Conservation (phyloP, 306 rosid species). For the Sesbania bispinosa region DNA sequence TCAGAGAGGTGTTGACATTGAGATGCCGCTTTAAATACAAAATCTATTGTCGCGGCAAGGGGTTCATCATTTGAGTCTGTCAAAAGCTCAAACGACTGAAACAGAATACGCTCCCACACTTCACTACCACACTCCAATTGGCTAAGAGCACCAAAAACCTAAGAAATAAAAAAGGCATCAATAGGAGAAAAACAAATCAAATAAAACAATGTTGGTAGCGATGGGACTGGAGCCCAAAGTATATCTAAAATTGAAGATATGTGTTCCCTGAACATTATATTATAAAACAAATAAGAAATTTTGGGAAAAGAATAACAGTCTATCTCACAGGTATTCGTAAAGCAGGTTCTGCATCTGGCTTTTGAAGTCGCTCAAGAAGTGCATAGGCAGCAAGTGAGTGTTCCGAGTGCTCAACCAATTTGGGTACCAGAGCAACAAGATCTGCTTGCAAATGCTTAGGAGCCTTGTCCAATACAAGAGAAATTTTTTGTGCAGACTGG, state of each 20-base stretch:
- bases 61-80: conserved; percentile 84
- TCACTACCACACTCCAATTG: conserved; percentile 93
- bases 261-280: neutral
- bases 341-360: conserved; percentile 89
- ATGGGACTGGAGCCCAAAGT: neutral
- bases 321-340: conserved; percentile 81
- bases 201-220: neutral
- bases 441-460: conserved; percentile 95
- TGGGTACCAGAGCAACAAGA: conserved; percentile 84
- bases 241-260: neutral
- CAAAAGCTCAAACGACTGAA: conserved; percentile 81
- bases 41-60: conserved; percentile 75
- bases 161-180: conserved; percentile 22
- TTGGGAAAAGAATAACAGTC: conserved; percentile 16
- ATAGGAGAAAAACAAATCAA: conserved; percentile 25
- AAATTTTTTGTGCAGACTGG: conserved; percentile 90
- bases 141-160: conserved; percentile 92
- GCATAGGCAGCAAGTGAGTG: conserved; percentile 93
- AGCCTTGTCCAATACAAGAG: conserved; percentile 94
- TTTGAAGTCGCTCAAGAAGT: conserved; percentile 85
- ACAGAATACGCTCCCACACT: conserved; percentile 90
- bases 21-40: conserved; percentile 90
- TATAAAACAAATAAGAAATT: conserved; percentile 20
- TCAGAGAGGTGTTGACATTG: conserved; percentile 98
- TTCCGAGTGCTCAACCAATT: conserved; percentile 94